Evolutionary conservation across 2,329 filamentous ascomycete species (phyloP).

Genomic region (Beauveria bassiana): DNA sequence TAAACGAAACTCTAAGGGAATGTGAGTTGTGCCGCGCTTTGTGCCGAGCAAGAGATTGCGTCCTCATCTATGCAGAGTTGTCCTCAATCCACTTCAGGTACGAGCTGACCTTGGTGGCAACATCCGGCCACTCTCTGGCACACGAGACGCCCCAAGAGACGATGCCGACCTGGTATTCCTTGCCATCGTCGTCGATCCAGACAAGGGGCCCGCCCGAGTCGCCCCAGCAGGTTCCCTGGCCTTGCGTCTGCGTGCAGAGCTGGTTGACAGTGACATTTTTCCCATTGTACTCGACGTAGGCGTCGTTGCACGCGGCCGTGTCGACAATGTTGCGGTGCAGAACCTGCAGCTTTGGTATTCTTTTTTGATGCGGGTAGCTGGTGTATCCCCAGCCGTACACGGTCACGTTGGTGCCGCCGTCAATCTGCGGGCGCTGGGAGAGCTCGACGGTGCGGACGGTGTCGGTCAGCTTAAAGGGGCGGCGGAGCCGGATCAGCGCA

Average conservation of each 20-base stretch:
- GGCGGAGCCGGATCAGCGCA: background rate
- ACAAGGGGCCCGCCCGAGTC: slow-evolving; percentile 5
- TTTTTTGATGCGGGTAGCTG: background rate
- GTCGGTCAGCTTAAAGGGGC: background rate
- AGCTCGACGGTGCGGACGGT: background rate
- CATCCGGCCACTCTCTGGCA: background rate
- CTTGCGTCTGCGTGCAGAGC: background rate
- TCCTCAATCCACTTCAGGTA: slow-evolving; percentile 1
- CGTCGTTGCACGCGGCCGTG: background rate
- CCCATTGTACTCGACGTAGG: background rate
- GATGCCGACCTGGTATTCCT: background rate
- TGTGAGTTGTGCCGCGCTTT: background rate
- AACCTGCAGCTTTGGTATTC: background rate
- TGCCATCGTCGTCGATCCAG: background rate
- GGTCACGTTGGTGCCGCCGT: slow-evolving; percentile 4
- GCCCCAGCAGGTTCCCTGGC: background rate
- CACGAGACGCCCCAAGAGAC: slow-evolving; percentile 1
- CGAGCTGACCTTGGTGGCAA: background rate
- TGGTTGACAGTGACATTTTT: background rate
- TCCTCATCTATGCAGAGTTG: background rate
- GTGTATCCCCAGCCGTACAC: slow-evolving; percentile 8
- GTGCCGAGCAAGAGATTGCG: background rate
- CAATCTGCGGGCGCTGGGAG: background rate
- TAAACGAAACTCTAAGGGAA: background rate
- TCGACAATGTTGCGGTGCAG: background rate